Evolutionary conservation across 2,329 filamentous ascomycete species (phyloP).

Genomic region (Fusarium napiforme): DNA sequence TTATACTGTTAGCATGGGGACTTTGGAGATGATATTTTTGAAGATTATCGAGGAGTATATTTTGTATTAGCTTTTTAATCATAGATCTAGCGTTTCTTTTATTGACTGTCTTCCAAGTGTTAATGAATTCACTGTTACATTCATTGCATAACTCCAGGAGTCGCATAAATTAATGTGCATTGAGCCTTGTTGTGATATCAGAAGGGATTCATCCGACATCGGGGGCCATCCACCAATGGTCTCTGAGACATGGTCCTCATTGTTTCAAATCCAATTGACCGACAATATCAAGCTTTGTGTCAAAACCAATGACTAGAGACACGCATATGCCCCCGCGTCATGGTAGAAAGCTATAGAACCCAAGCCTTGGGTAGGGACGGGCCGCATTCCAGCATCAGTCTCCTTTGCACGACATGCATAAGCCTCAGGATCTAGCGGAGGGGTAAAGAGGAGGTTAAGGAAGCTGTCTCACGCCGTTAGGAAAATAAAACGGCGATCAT

Average conservation of each 20-base stretch:
- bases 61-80: background rate
- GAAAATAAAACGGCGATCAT: background rate
- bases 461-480: background rate
- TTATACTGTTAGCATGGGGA: constrained; percentile 7
- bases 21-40: constrained; percentile 6
- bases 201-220: background rate
- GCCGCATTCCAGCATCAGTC: background rate
- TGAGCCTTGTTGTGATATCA: too few species aligned
- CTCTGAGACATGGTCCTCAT: background rate
- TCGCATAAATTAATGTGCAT: background rate
- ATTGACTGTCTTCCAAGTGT: rapidly evolving
- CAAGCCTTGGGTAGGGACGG: background rate
- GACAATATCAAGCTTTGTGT: background rate
- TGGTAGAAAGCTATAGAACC: background rate
- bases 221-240: background rate
- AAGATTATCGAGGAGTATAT: background rate
- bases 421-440: background rate
- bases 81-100: background rate
- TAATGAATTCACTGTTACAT: rapidly evolving
- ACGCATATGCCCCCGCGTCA: background rate
- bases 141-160: rapidly evolving
- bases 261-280: background rate
- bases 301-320: background rate
- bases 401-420: background rate
- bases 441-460: background rate